Evolutionary conservation across 306 rosid genomes (phyloP).

Genomic region (Cicer yamashitae): DNA sequence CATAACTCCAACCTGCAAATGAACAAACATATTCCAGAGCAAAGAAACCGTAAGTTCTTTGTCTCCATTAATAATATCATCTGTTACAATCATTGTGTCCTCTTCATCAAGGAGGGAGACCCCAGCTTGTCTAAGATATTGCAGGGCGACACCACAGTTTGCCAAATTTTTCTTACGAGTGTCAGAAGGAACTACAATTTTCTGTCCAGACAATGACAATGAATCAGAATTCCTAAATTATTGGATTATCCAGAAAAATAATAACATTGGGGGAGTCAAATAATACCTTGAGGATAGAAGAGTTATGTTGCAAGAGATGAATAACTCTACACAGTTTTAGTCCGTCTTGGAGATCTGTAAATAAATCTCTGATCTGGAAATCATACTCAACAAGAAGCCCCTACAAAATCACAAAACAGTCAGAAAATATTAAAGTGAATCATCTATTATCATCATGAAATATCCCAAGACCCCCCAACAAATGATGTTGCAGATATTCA

Average conservation of each 20-base stretch:
- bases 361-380: slow-evolving; percentile 75
- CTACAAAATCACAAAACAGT: slow-evolving; percentile 56
- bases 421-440: slow-evolving; percentile 19
- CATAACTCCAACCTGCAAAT: slow-evolving; percentile 67
- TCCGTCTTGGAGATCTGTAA: slow-evolving; percentile 88
- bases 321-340: slow-evolving; percentile 80
- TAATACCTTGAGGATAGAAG: slow-evolving; percentile 75
- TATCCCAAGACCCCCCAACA: not conserved
- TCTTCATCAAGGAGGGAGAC: slow-evolving; percentile 75
- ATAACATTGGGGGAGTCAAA: not conserved
- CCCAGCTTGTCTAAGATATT: slow-evolving; percentile 83
- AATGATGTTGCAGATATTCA: not conserved
- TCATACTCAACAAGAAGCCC: slow-evolving; percentile 76
- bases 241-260: slow-evolving; percentile 7
- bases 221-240: slow-evolving; percentile 47
- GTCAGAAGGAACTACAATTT: slow-evolving; percentile 84
- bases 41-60: slow-evolving; percentile 81
- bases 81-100: slow-evolving; percentile 64
- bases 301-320: slow-evolving; percentile 78
- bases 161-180: slow-evolving; percentile 73
- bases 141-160: slow-evolving; percentile 72
- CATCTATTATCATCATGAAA: slow-evolving; percentile 1
- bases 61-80: slow-evolving; percentile 78
- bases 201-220: slow-evolving; percentile 61
- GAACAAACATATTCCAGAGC: slow-evolving; percentile 90